phyloP scores from a whole-genome alignment of 2,329 filamentous ascomycete genomes.

The Sporothrix dimorphospora region DNA sequence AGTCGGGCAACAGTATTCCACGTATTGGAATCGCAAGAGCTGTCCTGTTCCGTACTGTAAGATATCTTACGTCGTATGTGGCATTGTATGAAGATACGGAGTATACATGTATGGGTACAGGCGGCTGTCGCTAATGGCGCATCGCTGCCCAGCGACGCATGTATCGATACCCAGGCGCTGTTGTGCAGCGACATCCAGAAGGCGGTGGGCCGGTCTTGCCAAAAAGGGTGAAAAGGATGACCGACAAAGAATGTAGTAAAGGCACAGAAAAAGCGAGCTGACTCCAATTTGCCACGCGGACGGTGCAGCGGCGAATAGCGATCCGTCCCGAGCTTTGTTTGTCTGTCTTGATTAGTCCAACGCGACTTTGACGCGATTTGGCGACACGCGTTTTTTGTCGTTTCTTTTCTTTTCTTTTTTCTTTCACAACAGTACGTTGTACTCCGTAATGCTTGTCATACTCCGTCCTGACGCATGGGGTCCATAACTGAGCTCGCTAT shows the following conservation, averaged over 20 bases:
- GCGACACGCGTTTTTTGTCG: slow-evolving; percentile 17
- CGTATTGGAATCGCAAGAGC: background rate
- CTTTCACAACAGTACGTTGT: background rate
- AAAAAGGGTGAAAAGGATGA: background rate
- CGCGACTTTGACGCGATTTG: slow-evolving; percentile 21
- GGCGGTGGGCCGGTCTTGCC: slow-evolving; percentile 17
- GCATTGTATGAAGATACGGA: background rate
- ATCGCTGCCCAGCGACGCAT: slow-evolving; percentile 40
- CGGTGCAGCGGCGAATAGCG: slow-evolving; percentile 20
- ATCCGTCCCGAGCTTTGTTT: slow-evolving; percentile 22
- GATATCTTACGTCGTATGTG: background rate
- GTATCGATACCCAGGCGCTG: slow-evolving; percentile 33
- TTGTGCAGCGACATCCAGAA: background rate
- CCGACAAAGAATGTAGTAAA: background rate
- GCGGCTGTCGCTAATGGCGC: slow-evolving; percentile 35
- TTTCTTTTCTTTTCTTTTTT: background rate
- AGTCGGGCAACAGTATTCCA: background rate
- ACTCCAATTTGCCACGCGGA: slow-evolving; percentile 25
- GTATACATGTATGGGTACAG: slow-evolving; percentile 6
- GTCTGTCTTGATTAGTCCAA: slow-evolving; percentile 11
- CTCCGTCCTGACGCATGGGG: background rate
- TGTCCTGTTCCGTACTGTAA: background rate
- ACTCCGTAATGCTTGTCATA: too few relatives aligned
- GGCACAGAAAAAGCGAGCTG: background rate
- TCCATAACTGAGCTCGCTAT: background rate